phyloP scores from a whole-genome alignment of 2,329 filamentous ascomycete species.

The Colletotrichum sp. region DNA sequence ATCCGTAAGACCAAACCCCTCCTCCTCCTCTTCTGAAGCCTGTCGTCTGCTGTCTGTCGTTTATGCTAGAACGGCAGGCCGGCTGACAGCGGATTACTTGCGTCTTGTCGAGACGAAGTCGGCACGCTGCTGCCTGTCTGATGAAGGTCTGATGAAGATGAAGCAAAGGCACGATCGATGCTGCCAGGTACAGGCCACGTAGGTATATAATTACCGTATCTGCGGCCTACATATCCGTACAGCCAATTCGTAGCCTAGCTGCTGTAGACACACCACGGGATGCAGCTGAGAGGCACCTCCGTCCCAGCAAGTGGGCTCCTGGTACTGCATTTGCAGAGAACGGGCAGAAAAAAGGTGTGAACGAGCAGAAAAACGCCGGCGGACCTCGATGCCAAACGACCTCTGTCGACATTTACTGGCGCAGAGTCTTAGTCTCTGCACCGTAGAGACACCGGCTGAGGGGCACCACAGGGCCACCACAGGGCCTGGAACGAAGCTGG shows the following conservation, averaged over 20 bases:
- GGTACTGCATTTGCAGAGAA: background rate
- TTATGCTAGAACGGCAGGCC: background rate
- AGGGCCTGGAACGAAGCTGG: slow-evolving; percentile 16
- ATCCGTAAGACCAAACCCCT: background rate
- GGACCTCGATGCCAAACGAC: background rate
- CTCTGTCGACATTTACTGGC: background rate
- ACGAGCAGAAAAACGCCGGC: background rate
- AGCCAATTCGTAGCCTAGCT: background rate
- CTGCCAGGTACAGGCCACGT: background rate
- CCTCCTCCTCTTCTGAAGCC: background rate
- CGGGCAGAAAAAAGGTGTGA: slow-evolving; percentile 12
- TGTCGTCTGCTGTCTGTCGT: background rate
- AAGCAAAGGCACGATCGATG: background rate
- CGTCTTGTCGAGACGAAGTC: background rate
- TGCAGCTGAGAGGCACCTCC: background rate
- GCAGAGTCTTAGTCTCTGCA: background rate
- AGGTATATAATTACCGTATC: background rate
- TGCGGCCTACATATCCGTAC: background rate
- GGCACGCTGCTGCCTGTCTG: background rate
- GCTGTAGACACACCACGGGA: background rate
- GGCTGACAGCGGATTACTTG: background rate
- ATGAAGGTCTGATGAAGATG: background rate
- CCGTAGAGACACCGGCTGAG: background rate
- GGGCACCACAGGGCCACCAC: background rate
- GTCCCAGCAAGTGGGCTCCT: slow-evolving; percentile 8